Base-by-base conservation (phyloP, 2,329 filamentous ascomycete genomes). In the Coniella vitis region DNA sequence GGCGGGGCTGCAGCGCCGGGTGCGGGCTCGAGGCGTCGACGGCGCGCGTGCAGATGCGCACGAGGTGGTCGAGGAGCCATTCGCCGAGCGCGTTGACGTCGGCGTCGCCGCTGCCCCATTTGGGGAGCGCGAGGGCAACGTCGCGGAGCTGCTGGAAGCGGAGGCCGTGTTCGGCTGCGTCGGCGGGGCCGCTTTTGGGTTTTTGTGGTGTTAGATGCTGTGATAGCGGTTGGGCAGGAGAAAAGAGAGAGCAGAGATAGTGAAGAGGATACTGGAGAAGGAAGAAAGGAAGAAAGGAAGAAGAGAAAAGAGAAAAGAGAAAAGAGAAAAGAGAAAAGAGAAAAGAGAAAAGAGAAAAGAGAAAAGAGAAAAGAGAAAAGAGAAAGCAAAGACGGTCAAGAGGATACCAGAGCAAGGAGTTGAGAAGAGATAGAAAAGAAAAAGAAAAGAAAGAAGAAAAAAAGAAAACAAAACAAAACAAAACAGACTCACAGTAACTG, bases 61-160 rank as follows among this genome's bases (percentile, higher is more conserved):
- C 52, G 37, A 55, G 46, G 20, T 51, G 48, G 17, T 45, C 22
- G 37, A 58, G 49, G 34, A 57, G 29, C 55, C 55, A 58, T 2
- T 32, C 21, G 7, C 54, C 56, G 0, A 57, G 34, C 14, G 53
- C 50, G n/a, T 39, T 47, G 16, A 58, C 29, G 21, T 57, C 56
- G 12, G 37, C 45, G 17, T 50, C 22, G n/a, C 55, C 55, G 32
- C 54, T 54, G 3, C 43, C 54, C 56, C 56, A 58, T 43, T 57
- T 58, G 10, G 56, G 56, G 7, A 58, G 45, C 2, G 31, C 25
- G 2, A 55, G 45, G 10, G 52, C 51, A 4, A 17, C 45, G 19
- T 54, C 32, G 14, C 56, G 54, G 4, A 58, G 53, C 34, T 57
- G 53, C n/a, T 56, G 48, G 42, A 35, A 52, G 2, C 31, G 49